Base-by-base conservation (phyloP, 176 grass and related monocot genomes). In the Luzula sylvatica region DNA sequence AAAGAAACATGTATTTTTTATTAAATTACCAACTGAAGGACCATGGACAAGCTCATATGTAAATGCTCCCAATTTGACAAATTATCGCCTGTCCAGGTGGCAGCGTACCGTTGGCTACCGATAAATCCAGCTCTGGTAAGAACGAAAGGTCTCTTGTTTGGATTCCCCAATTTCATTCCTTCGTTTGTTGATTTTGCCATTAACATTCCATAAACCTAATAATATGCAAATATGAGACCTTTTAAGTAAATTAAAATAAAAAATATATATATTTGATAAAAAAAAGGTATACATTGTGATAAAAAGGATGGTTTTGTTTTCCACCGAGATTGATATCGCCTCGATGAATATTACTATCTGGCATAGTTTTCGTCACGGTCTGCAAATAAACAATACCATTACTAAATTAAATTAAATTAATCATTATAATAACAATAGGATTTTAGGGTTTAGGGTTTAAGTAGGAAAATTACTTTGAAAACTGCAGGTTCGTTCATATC, bases 401-500 rank as follows among this genome's bases (percentile, higher is more conserved):
- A 5, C n/a, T 11, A 26, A 3, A 54, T 26, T 20, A 54, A 21
- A 24, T 17, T 19, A 3, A 57, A 57, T 17, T 35, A 32, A 23
- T 29, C 27, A 17, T 57, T 5, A 26, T 8, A 20, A 53, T 35
- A 15, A 47, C 26, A 26, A 15, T 46, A 45, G 9, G n/a, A n/a
- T n/a, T n/a, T n/a, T 21, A 58, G 56, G 60, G 18, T 44, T 42
- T 47, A 54, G 18, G 9, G 35, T 14, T 71, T 14, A 29, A 50
- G 50, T 54, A 56, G 39, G 8, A 42, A 29, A 20, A 14, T 17
- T 86, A 85, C 90, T 65, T 82, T 82, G 53, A 88, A 95, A 66
- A 95, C 70, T 63, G 84, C 67, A 51, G 84, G 90, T 58, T 95
- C 90, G 24, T 88, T 95, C 90, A 95, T 95, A 71, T 95, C 90